Base-by-base conservation (phyloP, 2,329 filamentous ascomycete genomes). In the Plectosphaerella cucumerina region DNA sequence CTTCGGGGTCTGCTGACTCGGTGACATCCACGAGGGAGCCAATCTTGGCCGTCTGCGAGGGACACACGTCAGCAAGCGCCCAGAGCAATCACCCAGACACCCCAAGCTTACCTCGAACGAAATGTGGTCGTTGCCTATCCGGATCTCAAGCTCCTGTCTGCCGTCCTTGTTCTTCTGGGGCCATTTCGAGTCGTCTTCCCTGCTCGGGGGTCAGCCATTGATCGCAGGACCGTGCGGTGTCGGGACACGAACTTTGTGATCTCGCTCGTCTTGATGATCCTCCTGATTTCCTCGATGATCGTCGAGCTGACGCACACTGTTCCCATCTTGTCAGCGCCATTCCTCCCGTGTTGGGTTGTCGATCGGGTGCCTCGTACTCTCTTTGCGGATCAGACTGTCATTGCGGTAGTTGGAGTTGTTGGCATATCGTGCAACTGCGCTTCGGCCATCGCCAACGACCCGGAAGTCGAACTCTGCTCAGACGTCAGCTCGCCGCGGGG, bases 351-450 rank as follows among this genome's bases (percentile, higher is more conserved):
- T 18, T 14, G 20, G 20, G 42, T 43, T 11, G 10, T 21, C 33
- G 12, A 23, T 14, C 14, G 15, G 18, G 20, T 23, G 33, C 26
- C 46, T 70, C 91, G 61, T 77, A 97, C 94, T 99, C 77, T 99
- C 94, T 92, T 99, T 99, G 58, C 94, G 88, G 66, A 99, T 99
- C 60, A 99, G 76, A 56, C 92, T 97, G 69, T 99, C 94, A 72
- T 99, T 99, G 65, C 94, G 86, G 74, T 99, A 99, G 74, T 99
- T 99, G 52, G 93, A 97, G 72, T 99, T 99, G 79, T 99, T 99
- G 58, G 94, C 94, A 73, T 99, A 99, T 71, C 94, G 86, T 31
- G 93, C 91, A 48, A 94, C 89, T 8, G 94, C 94, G 66, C 92
- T 97, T 55, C 90, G 85, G 48, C 94, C 94, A 68, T 99, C 94